These are phyloP conservation scores for Ceratobasidium papillatum DNA, from an alignment of 1,284 basidiomycete species.

Conservation along the genomic window DNA sequence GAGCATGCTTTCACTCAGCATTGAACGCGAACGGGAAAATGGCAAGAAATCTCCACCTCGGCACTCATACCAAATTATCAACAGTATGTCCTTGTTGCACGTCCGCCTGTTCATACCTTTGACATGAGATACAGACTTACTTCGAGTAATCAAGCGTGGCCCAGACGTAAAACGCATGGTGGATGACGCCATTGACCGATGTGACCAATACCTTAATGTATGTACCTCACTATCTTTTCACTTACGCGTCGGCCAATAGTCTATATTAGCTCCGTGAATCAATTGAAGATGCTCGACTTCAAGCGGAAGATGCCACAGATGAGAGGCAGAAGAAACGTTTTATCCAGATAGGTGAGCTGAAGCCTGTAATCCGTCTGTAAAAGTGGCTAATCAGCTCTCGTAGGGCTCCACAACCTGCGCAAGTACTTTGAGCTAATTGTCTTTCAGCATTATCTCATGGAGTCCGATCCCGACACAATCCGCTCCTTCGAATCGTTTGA, in stretches of 20 bases:
- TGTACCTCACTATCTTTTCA: neutral
- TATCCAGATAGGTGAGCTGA: constrained; percentile 71
- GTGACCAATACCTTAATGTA: constrained; percentile 83
- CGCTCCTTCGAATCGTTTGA: constrained; percentile 78
- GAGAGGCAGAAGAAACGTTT: constrained; percentile 71
- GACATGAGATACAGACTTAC: constrained; percentile 66
- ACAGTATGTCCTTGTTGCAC: constrained; percentile 63
- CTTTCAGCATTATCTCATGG: constrained; percentile 94
- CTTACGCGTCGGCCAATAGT: neutral
- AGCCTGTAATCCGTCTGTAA: constrained; percentile 44
- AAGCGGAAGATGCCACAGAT: constrained; percentile 80
- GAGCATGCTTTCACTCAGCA: constrained; percentile 47
- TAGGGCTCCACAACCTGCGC: constrained; percentile 81
- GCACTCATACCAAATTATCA: constrained; percentile 80
- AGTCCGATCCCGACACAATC: constrained; percentile 83
- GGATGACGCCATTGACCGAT: constrained; percentile 91
- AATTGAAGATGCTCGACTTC: constrained; percentile 82
- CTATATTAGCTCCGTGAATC: constrained; percentile 66
- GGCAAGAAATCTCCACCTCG: constrained; percentile 53
- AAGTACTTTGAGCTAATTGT: constrained; percentile 93
- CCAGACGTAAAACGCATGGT: constrained; percentile 87
- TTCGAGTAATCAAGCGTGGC: constrained; percentile 93
- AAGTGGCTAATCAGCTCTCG: constrained; percentile 39
- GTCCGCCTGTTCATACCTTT: neutral
- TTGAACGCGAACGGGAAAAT: constrained; percentile 39